A percentile compares a stretch with the other conserved stretches of the same genome.
These are phyloP conservation scores for Senna siamea DNA, from an alignment of 306 rosid species.

Conservation along the genomic window DNA sequence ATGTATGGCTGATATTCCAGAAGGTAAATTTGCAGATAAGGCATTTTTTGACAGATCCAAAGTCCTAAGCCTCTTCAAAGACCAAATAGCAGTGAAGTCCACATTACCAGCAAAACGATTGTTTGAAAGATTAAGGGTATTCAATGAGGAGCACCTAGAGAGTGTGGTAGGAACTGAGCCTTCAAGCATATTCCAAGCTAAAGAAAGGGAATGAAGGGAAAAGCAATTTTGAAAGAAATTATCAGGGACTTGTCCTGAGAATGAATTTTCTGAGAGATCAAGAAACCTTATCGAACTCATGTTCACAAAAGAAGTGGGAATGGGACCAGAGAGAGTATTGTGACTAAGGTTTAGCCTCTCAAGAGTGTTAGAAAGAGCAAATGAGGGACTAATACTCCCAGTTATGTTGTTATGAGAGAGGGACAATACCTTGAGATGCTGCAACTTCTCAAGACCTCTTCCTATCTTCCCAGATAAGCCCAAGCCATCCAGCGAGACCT, in stretches of 20 bases:
- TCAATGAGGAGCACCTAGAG: slow-evolving; percentile 60
- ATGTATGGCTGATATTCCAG: slow-evolving; percentile 71
- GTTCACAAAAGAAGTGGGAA: slow-evolving; percentile 57
- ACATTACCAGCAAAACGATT: slow-evolving; percentile 64
- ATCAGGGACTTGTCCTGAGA: slow-evolving; percentile 64
- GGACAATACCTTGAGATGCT: slow-evolving; percentile 64
- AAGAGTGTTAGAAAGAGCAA: slow-evolving; percentile 58
- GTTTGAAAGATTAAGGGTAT: slow-evolving; percentile 63
- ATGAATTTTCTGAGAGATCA: slow-evolving; percentile 73
- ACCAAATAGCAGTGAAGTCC: slow-evolving; percentile 66
- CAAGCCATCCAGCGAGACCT: slow-evolving; percentile 61
- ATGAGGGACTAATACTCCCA: slow-evolving; percentile 53
- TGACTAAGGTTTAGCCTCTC: slow-evolving; percentile 67
- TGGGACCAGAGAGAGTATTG: slow-evolving; percentile 60
- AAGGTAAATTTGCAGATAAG: slow-evolving; percentile 60
- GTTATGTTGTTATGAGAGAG: slow-evolving; percentile 71
- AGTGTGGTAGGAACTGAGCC: slow-evolving; percentile 69
- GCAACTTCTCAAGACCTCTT: slow-evolving; percentile 76
- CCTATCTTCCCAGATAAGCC: slow-evolving; percentile 72
- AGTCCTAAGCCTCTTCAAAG: slow-evolving; percentile 61
- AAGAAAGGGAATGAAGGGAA: slow-evolving; percentile 62
- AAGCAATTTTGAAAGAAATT: slow-evolving; percentile 49
- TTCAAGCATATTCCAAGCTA: slow-evolving; percentile 65
- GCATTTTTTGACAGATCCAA: slow-evolving; percentile 80
- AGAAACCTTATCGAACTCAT: slow-evolving; percentile 61